These are phyloP conservation scores for Apiotrichum montevideense DNA, from an alignment of 1,284 basidiomycete genomes.

Conservation along the genomic window DNA sequence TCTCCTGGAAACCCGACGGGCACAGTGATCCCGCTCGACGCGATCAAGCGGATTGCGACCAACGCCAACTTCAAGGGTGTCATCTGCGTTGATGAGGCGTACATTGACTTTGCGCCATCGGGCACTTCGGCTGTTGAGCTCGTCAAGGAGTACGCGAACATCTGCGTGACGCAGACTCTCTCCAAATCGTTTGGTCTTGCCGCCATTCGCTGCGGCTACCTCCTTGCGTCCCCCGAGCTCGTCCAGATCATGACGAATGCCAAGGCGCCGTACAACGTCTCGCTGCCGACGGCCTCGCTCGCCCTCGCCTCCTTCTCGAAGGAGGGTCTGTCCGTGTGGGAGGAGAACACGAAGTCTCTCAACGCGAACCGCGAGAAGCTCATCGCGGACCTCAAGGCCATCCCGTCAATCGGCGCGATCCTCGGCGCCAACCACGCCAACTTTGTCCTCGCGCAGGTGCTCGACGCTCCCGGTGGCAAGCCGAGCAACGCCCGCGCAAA, in stretches of 20 bases:
- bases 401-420: conserved; percentile 61
- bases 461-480: conserved; percentile 51
- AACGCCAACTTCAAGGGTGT: conserved; percentile 81
- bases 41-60: conserved; percentile 68
- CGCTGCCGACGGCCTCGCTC: conserved; percentile 78
- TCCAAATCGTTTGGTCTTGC: conserved; percentile 96
- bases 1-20: conserved; percentile 98
- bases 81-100: conserved; percentile 93
- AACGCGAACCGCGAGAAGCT: conserved; percentile 57
- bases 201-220: conserved; percentile 84
- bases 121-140: conserved; percentile 61
- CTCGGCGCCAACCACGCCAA: conserved; percentile 87
- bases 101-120: conserved; percentile 81
- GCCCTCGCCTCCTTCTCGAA: conserved; percentile 71
- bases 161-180: conserved; percentile 90
- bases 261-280: conserved; percentile 97
- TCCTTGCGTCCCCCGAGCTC: conserved; percentile 79
- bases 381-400: conserved; percentile 31
- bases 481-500: conserved; percentile 68
- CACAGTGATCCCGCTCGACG: conserved; percentile 69
- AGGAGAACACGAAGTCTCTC: conserved; percentile 59
- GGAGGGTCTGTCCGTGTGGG: conserved; percentile 60
- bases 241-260: conserved; percentile 92
- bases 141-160: conserved; percentile 74
- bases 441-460: conserved; percentile 78